phyloP scores from a whole-genome alignment of 371 early-diverging fungal species.

The Nematocida homosporus region DNA sequence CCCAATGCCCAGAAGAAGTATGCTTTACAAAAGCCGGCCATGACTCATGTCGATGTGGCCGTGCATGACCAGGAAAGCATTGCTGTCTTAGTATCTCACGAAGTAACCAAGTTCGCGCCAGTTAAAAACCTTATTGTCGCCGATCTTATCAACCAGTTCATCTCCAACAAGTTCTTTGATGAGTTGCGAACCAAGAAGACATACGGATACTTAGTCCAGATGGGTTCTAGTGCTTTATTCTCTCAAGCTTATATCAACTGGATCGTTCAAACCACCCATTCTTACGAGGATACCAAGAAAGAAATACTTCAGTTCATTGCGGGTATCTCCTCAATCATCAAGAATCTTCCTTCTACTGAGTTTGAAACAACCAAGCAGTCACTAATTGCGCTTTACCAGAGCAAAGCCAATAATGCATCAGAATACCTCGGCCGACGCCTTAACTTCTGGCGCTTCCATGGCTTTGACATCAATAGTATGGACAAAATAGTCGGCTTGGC shows the following conservation, averaged over 20 bases:
- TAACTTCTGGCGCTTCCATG: too few species aligned
- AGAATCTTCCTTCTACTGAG: too few species aligned
- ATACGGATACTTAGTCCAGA: constrained; percentile 62
- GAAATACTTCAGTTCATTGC: too few species aligned
- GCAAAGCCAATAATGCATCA: too few species aligned
- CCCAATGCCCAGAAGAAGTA: not conserved
- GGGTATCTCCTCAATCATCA: too few species aligned
- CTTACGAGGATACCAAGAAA: constrained; percentile 49
- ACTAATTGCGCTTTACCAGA: too few species aligned
- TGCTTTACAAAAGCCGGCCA: not conserved
- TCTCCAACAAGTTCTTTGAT: constrained; percentile 62
- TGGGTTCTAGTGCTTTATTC: not conserved
- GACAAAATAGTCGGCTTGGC: too few species aligned
- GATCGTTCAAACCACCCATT: constrained; percentile 56
- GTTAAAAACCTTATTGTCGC: constrained; percentile 5
- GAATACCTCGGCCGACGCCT: too few species aligned
- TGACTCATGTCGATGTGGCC: not conserved
- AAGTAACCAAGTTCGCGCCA: not conserved
- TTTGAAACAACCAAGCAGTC: too few species aligned
- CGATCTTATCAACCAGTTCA: constrained; percentile 31
- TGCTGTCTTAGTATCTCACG: constrained; percentile 35
- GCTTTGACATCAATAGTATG: too few species aligned
- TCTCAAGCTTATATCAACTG: constrained; percentile 39
- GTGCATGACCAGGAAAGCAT: constrained; percentile 34
- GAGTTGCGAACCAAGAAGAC: constrained; percentile 62